Conservation (phyloP, 306 rosid genomes). For the Cicer cuneatum region DNA sequence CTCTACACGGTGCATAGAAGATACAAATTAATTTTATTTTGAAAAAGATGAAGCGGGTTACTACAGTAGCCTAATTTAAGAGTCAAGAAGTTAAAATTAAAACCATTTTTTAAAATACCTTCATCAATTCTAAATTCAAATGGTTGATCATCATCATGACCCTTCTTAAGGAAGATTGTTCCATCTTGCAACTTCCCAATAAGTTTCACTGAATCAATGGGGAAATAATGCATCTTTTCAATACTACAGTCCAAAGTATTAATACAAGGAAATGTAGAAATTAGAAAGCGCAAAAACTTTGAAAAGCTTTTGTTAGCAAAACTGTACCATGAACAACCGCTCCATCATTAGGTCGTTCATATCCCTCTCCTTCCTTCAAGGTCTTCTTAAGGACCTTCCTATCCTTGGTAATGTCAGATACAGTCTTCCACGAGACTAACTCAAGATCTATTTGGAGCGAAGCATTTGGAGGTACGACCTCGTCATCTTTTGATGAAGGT, state of each 20-base stretch:
- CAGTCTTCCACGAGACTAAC: conserved; percentile 82
- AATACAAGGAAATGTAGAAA: neutral
- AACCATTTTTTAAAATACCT: conserved; percentile 47
- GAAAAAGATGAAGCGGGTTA: neutral
- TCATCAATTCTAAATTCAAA: conserved; percentile 86
- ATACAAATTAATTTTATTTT: neutral
- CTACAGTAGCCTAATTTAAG: neutral
- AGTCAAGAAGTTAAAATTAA: neutral
- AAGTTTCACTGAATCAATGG: conserved; percentile 62
- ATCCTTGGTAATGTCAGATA: conserved; percentile 77
- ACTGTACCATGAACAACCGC: conserved; percentile 68
- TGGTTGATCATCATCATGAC: conserved; percentile 70
- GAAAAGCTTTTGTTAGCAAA: neutral
- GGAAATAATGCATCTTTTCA: neutral
- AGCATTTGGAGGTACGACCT: conserved; percentile 76
- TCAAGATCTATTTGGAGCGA: conserved; percentile 67
- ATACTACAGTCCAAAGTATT: neutral
- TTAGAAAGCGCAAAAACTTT: neutral
- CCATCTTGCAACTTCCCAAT: conserved; percentile 86
- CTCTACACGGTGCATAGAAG: conserved; percentile 49
- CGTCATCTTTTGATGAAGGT: conserved; percentile 63
- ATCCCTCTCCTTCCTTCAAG: conserved; percentile 89
- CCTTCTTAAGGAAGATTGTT: conserved; percentile 73
- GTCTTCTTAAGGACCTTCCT: conserved; percentile 84
- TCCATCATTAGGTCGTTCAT: conserved; percentile 89